These are phyloP conservation scores for Solanum lycopersicoides DNA, from an alignment of 257 asterid species.

Conservation along the genomic window DNA sequence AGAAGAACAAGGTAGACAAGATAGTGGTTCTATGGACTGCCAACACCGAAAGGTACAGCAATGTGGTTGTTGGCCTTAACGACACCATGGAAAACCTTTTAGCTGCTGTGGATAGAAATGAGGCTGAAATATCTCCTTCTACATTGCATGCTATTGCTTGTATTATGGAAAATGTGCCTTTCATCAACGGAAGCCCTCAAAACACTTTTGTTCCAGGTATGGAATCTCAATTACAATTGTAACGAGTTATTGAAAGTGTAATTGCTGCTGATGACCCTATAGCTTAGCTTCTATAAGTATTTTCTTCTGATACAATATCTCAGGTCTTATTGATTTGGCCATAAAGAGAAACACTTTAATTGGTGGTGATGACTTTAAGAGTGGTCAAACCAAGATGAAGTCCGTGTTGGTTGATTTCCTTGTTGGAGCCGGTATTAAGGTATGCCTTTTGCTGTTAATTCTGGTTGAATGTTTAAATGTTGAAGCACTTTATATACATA, in stretches of 20 bases:
- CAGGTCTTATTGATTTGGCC: slow-evolving; percentile 86
- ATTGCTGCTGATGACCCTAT: background rate
- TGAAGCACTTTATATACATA: background rate
- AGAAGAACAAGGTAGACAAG: slow-evolving; percentile 68
- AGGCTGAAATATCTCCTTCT: slow-evolving; percentile 83
- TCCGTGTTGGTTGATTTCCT: slow-evolving; percentile 96
- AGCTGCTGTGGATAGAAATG: slow-evolving; percentile 72
- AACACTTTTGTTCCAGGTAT: slow-evolving; percentile 97
- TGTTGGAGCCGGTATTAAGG: slow-evolving; percentile 99
- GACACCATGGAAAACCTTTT: slow-evolving; percentile 73
- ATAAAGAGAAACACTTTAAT: slow-evolving; percentile 72
- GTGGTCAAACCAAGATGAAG: slow-evolving; percentile 98
- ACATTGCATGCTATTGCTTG: slow-evolving; percentile 76
- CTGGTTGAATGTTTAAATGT: background rate
- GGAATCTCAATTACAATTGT: background rate
- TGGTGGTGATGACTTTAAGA: slow-evolving; percentile 97
- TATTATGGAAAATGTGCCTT: slow-evolving; percentile 72
- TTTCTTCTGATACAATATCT: background rate
- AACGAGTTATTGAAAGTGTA: background rate
- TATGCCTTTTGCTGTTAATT: slow-evolving; percentile 4
- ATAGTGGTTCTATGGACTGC: slow-evolving; percentile 98
- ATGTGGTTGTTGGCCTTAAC: slow-evolving; percentile 74
- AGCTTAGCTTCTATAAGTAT: background rate
- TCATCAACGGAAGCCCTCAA: slow-evolving; percentile 95
- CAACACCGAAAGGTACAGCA: slow-evolving; percentile 91